Evolutionary conservation across 306 rosid genomes (phyloP).

Genomic region (Chamaecrista fasciculata): DNA sequence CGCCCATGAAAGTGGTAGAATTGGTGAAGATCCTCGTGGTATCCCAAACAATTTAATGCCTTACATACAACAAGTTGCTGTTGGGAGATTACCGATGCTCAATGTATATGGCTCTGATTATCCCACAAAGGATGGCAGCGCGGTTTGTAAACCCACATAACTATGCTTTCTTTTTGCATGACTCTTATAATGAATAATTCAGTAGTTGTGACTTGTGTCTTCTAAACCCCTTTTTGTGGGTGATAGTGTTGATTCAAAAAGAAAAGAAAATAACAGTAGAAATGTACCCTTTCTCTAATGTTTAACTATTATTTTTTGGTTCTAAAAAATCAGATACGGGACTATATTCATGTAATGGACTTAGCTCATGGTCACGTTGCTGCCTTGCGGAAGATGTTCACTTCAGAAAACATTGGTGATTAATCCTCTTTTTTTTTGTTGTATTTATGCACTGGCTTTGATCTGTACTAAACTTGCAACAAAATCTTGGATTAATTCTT

Average conservation of each 20-base stretch:
- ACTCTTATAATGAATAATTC: neutral
- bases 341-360: constrained; percentile 91
- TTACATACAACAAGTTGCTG: constrained; percentile 79
- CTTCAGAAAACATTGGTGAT: constrained; percentile 52
- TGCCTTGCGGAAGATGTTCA: constrained; percentile 70
- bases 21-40: constrained; percentile 85
- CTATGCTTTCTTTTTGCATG: neutral
- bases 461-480: neutral
- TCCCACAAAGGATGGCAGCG: constrained; percentile 77
- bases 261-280: neutral
- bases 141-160: constrained; percentile 43
- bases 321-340: constrained; percentile 57
- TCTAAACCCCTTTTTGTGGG: neutral
- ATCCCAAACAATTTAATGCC: constrained; percentile 88
- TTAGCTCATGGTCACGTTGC: constrained; percentile 86
- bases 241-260: neutral
- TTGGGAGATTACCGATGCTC: constrained; percentile 68
- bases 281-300: neutral
- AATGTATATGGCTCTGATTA: constrained; percentile 76
- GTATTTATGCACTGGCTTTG: neutral
- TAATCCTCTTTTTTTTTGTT: neutral
- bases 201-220: neutral
- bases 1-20: constrained; percentile 74
- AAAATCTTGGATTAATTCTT: neutral
- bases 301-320: neutral